phyloP scores from a whole-genome alignment of 129 eudicot genomes.

The Flaveria bidentis region DNA sequence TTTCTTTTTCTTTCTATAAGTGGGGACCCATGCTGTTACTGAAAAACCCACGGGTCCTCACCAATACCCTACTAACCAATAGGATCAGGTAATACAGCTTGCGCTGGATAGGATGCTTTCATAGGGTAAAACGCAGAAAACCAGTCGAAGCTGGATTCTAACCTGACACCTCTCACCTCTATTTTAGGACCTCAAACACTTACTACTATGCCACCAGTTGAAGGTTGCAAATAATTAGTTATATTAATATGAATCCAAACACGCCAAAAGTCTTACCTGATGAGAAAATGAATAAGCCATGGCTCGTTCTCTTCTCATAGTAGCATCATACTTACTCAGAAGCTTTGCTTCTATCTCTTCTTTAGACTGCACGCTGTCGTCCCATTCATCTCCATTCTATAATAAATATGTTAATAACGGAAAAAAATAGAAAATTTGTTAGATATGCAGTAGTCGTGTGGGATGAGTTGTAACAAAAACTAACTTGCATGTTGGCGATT shows the following conservation, averaged over 20 bases:
- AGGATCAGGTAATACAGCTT: not conserved
- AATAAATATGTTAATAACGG: not conserved
- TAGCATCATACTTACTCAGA: slow-evolving; percentile 73
- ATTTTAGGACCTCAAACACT: no score
- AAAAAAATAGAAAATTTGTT: not conserved
- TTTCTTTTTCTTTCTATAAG: no score
- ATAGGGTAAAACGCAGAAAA: no score
- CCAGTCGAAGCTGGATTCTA: not conserved
- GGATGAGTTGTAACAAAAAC: slow-evolving; percentile 12
- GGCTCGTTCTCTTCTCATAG: slow-evolving; percentile 89
- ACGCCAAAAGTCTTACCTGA: slow-evolving; percentile 53
- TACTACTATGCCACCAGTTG: not conserved
- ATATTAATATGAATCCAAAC: not conserved
- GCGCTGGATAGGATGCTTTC: not conserved
- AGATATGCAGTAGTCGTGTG: not conserved
- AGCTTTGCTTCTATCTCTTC: slow-evolving; percentile 82
- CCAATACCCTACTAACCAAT: not conserved
- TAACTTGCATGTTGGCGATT: slow-evolving; percentile 62
- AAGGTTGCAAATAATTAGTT: not conserved
- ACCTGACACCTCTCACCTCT: not conserved
- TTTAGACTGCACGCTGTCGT: slow-evolving; percentile 70
- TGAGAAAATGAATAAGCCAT: slow-evolving; percentile 93
- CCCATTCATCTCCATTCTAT: slow-evolving; percentile 91
- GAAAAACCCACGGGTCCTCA: not conserved
- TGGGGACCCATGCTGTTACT: no score